Evolutionary conservation across 176 grass and related monocot genomes (phyloP), one percentile per base, ranked within the genome.

Genomic region (Carex kokanica): DNA sequence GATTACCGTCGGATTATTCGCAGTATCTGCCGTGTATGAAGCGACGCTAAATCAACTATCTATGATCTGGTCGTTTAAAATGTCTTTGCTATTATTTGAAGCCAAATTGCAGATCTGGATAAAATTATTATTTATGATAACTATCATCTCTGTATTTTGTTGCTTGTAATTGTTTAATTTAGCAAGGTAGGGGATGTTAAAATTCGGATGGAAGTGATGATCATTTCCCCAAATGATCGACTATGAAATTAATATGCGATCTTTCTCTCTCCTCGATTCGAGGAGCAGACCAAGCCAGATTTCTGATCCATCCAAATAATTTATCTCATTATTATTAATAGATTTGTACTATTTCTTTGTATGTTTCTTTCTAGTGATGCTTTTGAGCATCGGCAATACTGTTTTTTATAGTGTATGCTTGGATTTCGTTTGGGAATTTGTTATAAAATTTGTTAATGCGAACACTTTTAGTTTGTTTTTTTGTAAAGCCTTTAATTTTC

Each of bases 161-260:
- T 40, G 38, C 38, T 40, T 53, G 51, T 53, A 14, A 55, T 55
- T 55, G 52, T 55, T 45, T 45, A 45, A 8, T 45, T 45, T 45
- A 1, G n/a, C 2, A 62, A 61, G 21, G 2, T 14, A 16, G 5
- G 63, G 4, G 14, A 34, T 17, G 6, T 11, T 6, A 36, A 36
- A 14, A 67, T 67, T 67, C 40, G 65, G 65, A 68, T 68, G 31
- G 65, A 68, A 68, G 16, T 68, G 65, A 68, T 68, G 65, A 68
- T 68, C 65, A 32, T 68, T 68, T 68, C 65, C 65, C 65, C 65
- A 34, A 68, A 68, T 68, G 65, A 68, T 68, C 65, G 65, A 68
- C 32, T 68, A 6, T 68, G 65, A 68, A 40, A 40, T 6, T 31
- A 68, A 68, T 32, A 16, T 68, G 65, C 65, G 65, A 68, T 40